phyloP scores from a whole-genome alignment of 306 rosid species.

The Cercis canadensis region DNA sequence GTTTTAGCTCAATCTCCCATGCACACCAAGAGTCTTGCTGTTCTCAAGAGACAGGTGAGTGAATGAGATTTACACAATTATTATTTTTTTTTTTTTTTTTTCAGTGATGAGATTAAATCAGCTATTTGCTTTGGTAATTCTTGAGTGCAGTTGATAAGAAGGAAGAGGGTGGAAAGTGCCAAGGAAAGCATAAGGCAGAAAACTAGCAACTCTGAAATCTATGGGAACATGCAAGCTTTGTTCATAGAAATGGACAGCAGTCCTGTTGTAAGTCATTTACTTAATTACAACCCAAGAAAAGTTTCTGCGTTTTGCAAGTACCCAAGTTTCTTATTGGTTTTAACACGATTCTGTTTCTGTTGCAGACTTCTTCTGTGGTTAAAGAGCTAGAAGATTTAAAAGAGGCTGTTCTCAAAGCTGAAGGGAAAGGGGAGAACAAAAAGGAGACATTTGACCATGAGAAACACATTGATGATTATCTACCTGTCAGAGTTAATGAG shows the following conservation, averaged over 20 bases:
- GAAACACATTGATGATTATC: slow-evolving; percentile 71
- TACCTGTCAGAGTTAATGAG: slow-evolving; percentile 88
- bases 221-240: slow-evolving; percentile 80
- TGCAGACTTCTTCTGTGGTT: slow-evolving; percentile 56
- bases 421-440: slow-evolving; percentile 40
- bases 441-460: slow-evolving; percentile 69
- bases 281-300: not conserved
- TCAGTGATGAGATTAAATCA: slow-evolving; percentile 19
- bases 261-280: slow-evolving; percentile 48
- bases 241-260: slow-evolving; percentile 77
- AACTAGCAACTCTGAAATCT: slow-evolving; percentile 77
- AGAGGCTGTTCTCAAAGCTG: slow-evolving; percentile 67
- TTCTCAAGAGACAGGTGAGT: slow-evolving; percentile 76
- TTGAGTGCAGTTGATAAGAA: slow-evolving; percentile 60
- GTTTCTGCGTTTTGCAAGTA: not conserved
- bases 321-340: slow-evolving; percentile 13
- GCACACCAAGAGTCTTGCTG: slow-evolving; percentile 94
- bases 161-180: slow-evolving; percentile 80
- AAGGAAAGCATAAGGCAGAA: slow-evolving; percentile 72
- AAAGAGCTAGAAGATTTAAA: slow-evolving; percentile 80
- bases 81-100: not conserved
- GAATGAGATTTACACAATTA: not conserved
- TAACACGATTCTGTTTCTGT: slow-evolving; percentile 23
- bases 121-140: slow-evolving; percentile 18
- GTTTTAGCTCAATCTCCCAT: slow-evolving; percentile 94